These are phyloP conservation scores for Penicillium samsonianum DNA, from an alignment of 495 filamentous ascomycete species.

Conservation along the genomic window DNA sequence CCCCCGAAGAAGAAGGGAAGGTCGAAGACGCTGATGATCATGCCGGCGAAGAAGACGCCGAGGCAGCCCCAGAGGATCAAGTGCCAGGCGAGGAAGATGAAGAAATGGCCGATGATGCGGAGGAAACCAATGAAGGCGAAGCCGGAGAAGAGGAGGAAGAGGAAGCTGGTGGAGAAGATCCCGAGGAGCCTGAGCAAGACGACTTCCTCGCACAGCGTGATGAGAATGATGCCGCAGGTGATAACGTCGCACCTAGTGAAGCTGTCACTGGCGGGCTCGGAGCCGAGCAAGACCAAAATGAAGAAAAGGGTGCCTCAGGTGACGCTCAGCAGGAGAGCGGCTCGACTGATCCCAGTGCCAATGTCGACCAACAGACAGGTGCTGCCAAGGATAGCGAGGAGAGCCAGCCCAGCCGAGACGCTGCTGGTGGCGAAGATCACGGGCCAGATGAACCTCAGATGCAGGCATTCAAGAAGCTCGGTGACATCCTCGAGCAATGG, in stretches of 20 bases:
- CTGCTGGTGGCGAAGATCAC: slow-evolving; percentile 42
- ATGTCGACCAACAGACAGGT: slow-evolving; percentile 44
- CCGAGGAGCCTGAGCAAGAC: slow-evolving; percentile 45
- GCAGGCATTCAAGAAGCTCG: slow-evolving; percentile 84
- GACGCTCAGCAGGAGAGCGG: slow-evolving; percentile 58
- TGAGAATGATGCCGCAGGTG: slow-evolving; percentile 45
- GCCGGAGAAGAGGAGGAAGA: slow-evolving; percentile 57
- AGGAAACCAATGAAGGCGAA: slow-evolving; percentile 40
- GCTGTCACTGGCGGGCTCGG: slow-evolving; percentile 47
- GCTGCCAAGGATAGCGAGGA: slow-evolving; percentile 49
- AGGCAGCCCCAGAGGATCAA: slow-evolving; percentile 43
- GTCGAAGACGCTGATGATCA: slow-evolving; percentile 38
- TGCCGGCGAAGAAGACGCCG: slow-evolving; percentile 40
- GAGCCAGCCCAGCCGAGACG: slow-evolving; percentile 43
- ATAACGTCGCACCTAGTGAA: slow-evolving; percentile 53
- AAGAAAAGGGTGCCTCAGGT: slow-evolving; percentile 68
- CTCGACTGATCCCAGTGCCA: slow-evolving; percentile 46
- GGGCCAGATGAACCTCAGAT: slow-evolving; percentile 55
- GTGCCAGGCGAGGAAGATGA: slow-evolving; percentile 34
- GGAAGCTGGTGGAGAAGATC: slow-evolving; percentile 53
- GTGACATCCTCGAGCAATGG: slow-evolving; percentile 91
- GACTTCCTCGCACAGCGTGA: slow-evolving; percentile 45
- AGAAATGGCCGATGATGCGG: slow-evolving; percentile 39
- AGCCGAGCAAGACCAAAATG: slow-evolving; percentile 52
- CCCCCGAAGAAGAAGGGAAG: slow-evolving; percentile 47